phyloP scores from a whole-genome alignment of 2,329 filamentous ascomycete genomes.

The Phaeosphaeria sp. region DNA sequence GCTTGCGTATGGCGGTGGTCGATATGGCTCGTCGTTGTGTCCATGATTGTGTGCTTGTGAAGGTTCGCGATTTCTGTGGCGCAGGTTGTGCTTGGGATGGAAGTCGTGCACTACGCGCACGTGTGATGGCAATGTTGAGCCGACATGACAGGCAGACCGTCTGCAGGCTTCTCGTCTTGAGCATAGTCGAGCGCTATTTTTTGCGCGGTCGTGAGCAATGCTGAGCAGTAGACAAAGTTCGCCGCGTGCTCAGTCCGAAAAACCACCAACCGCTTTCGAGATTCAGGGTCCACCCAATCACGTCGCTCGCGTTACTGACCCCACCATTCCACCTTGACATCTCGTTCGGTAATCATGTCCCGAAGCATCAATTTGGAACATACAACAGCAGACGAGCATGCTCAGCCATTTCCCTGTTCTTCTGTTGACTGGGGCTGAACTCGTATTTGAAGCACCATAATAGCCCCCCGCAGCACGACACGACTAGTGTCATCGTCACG shows the following conservation, averaged over 20 bases:
- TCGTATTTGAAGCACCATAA: neutral
- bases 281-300: conserved; percentile 29
- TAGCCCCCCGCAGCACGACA: neutral
- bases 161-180: conserved; percentile 36
- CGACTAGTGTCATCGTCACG: neutral
- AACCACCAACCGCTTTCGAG: conserved; percentile 26
- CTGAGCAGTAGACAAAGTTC: conserved; percentile 35
- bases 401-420: no score
- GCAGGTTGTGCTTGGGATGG: conserved; percentile 18
- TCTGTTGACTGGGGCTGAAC: neutral
- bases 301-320: conserved; percentile 3
- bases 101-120: conserved; percentile 33
- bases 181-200: conserved; percentile 31
- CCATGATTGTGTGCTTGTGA: conserved; percentile 9
- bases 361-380: no score
- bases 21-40: conserved; percentile 31
- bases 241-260: conserved; percentile 29
- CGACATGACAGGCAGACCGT: conserved; percentile 44
- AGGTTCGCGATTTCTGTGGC: conserved; percentile 18
- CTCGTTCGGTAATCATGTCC: no score
- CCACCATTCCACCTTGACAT: neutral
- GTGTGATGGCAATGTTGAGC: conserved; percentile 34
- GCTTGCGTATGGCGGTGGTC: conserved; percentile 19
- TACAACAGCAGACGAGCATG: no score
- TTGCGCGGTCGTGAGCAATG: conserved; percentile 10